Percentiles rank a stretch among this genome's conserved stretches.
These are phyloP conservation scores for Auricularia heimuer DNA, from an alignment of 768 basidiomycete genomes.

Conservation along the genomic window DNA sequence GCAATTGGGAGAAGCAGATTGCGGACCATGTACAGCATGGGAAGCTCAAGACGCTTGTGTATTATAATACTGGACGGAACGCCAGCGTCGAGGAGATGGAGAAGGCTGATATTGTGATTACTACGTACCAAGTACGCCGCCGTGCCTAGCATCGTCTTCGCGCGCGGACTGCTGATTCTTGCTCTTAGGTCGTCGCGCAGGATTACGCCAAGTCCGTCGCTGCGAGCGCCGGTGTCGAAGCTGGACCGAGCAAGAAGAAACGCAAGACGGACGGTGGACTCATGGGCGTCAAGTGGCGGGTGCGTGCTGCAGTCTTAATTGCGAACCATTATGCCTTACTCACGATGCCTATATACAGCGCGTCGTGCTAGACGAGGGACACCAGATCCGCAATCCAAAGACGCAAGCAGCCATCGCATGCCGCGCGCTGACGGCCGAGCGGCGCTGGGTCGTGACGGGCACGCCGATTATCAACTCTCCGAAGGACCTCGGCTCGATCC, in stretches of 20 bases:
- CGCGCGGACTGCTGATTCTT: slow-evolving; percentile 30
- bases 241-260: slow-evolving; percentile 43
- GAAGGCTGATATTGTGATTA: slow-evolving; percentile 68
- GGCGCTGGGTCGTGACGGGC: slow-evolving; percentile 73
- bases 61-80: slow-evolving; percentile 62
- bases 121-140: slow-evolving; percentile 57
- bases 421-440: slow-evolving; percentile 51
- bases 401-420: slow-evolving; percentile 76
- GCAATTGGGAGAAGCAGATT: slow-evolving; percentile 84
- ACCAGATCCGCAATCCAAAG: slow-evolving; percentile 74
- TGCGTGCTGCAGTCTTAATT: slow-evolving; percentile 14
- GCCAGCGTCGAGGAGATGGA: slow-evolving; percentile 50
- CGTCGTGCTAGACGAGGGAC: slow-evolving; percentile 82
- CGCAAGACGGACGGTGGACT: slow-evolving; percentile 50
- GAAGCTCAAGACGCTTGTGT: slow-evolving; percentile 45
- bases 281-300: slow-evolving; percentile 77
- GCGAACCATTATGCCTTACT: background rate
- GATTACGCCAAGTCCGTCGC: background rate
- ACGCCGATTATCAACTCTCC: slow-evolving; percentile 89
- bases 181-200: background rate
- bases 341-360: slow-evolving; percentile 32
- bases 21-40: slow-evolving; percentile 56
- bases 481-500: slow-evolving; percentile 76
- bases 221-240: background rate
- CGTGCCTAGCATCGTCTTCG: background rate